A percentile compares a stretch with the other conserved stretches of the same genome.
Conservation (phyloP, 2,329 filamentous ascomycete genomes). For the Dactylella cylindrospora region DNA sequence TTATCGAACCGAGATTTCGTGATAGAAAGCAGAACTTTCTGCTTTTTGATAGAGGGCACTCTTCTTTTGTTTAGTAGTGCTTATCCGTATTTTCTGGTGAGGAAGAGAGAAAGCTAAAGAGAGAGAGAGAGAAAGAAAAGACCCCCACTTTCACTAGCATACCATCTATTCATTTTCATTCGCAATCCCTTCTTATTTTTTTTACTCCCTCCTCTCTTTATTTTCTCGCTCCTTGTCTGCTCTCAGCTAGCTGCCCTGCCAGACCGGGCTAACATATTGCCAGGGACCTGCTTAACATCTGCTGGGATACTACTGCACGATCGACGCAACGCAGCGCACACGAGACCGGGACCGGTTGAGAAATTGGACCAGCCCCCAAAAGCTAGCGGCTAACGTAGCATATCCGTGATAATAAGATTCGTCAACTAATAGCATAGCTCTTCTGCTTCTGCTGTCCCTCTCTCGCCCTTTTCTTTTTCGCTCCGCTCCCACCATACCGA, state of each 20-base stretch:
- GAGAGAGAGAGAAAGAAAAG: too few species aligned
- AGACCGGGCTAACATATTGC: conserved; percentile 29
- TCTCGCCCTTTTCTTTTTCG: not conserved
- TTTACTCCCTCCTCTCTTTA: too few species aligned
- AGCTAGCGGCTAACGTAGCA: conserved; percentile 43
- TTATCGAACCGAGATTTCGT: conserved; percentile 41
- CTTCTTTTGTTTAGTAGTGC: conserved; percentile 2
- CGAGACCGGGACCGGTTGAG: conserved; percentile 34
- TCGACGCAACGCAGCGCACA: conserved; percentile 41
- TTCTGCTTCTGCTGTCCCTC: not conserved
- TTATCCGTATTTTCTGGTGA: conserved; percentile 20
- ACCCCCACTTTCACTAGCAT: conserved; percentile 23
- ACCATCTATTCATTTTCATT: conserved; percentile 11
- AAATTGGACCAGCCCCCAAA: conserved; percentile 29
- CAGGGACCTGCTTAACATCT: conserved; percentile 35
- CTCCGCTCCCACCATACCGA: too few species aligned
- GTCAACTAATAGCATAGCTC: too few species aligned
- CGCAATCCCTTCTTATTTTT: conserved; percentile 31
- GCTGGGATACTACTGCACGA: conserved; percentile 42
- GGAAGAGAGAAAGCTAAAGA: conserved; percentile 19
- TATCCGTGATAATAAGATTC: conserved; percentile 37
- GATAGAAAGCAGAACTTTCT: too few species aligned
- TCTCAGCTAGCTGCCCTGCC: too few species aligned
- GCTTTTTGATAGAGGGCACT: too few species aligned
- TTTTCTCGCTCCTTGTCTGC: too few species aligned